Conservation (phyloP, 1,284 basidiomycete genomes). For the Ganoderma lucidum region DNA sequence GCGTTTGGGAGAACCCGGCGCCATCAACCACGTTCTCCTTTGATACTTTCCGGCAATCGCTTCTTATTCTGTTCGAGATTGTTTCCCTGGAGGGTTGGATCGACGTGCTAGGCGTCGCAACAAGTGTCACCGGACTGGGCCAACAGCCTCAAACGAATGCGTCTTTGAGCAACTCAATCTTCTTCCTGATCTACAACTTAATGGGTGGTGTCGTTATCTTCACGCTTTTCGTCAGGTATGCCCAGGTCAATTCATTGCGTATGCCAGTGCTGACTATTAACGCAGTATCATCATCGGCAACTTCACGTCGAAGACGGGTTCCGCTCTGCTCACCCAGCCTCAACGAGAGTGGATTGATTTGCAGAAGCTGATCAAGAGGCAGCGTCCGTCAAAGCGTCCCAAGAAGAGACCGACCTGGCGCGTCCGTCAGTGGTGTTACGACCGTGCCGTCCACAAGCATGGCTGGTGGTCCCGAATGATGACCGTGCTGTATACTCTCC, state of each 20-base stretch:
- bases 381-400: constrained; percentile 88
- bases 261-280: constrained; percentile 26
- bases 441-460: constrained; percentile 89
- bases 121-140: constrained; percentile 78
- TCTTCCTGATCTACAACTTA: constrained; percentile 94
- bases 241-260: neutral
- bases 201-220: constrained; percentile 92
- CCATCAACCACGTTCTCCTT: constrained; percentile 91
- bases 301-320: constrained; percentile 88
- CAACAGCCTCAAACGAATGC: constrained; percentile 78
- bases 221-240: constrained; percentile 87
- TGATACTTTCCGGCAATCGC: constrained; percentile 86
- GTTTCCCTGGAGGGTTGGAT: constrained; percentile 97
- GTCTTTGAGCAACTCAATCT: constrained; percentile 86
- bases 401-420: constrained; percentile 60
- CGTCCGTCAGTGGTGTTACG: constrained; percentile 89
- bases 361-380: constrained; percentile 87
- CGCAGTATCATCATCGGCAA: constrained; percentile 93
- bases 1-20: constrained; percentile 89
- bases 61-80: constrained; percentile 97
- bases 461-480: constrained; percentile 93
- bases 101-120: constrained; percentile 88
- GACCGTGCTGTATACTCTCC: constrained; percentile 86
- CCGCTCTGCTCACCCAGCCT: constrained; percentile 85
- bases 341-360: constrained; percentile 97